Percentiles rank a stretch among this genome's conserved stretches.
Conservation (phyloP, 257 asterid species). For the Phtheirospermum japonicum region DNA sequence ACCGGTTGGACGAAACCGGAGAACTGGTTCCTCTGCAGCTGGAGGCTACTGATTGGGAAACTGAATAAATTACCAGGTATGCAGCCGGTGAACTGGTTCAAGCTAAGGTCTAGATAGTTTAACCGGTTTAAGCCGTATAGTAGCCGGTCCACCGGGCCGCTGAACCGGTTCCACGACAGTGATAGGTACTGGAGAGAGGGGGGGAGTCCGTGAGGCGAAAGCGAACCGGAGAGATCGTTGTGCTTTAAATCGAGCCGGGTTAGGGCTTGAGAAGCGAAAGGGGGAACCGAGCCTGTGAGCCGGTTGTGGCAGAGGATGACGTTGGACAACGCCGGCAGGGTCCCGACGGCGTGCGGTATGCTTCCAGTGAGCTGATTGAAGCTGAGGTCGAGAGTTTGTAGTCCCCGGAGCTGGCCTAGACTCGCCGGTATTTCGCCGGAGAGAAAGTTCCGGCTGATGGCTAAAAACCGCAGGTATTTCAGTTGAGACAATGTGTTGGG, state of each 20-base stretch:
- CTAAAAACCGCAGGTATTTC: slow-evolving; percentile 56
- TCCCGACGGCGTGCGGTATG: slow-evolving; percentile 55
- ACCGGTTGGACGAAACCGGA: slow-evolving; percentile 49
- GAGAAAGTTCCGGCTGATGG: slow-evolving; percentile 62
- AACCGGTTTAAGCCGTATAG: slow-evolving; percentile 47
- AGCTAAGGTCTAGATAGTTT: slow-evolving; percentile 70
- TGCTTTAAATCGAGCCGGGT: slow-evolving; percentile 79
- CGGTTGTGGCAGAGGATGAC: slow-evolving; percentile 69
- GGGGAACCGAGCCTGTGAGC: slow-evolving; percentile 62
- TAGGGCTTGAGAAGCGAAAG: slow-evolving; percentile 48
- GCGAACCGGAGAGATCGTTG: slow-evolving; percentile 68
- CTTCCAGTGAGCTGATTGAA: slow-evolving; percentile 61
- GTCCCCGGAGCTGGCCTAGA: slow-evolving; percentile 55
- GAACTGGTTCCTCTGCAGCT: slow-evolving; percentile 62
- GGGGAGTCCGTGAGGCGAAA: slow-evolving; percentile 57
- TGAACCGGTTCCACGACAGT: slow-evolving; percentile 65
- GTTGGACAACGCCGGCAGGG: slow-evolving; percentile 59
- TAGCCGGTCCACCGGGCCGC: slow-evolving; percentile 59
- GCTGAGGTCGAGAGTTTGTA: slow-evolving; percentile 77
- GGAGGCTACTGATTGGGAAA: slow-evolving; percentile 56
- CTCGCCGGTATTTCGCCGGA: slow-evolving; percentile 68
- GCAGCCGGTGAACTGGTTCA: slow-evolving; percentile 70
- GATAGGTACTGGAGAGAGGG: slow-evolving; percentile 63
- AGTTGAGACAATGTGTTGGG: slow-evolving; percentile 63
- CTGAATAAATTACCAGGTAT: slow-evolving; percentile 56